A percentile compares a stretch with the other conserved stretches of the same genome.
These are phyloP conservation scores for Sugiyamaella sp. DNA, from an alignment of 1,139 yeast species.

Conservation along the genomic window DNA sequence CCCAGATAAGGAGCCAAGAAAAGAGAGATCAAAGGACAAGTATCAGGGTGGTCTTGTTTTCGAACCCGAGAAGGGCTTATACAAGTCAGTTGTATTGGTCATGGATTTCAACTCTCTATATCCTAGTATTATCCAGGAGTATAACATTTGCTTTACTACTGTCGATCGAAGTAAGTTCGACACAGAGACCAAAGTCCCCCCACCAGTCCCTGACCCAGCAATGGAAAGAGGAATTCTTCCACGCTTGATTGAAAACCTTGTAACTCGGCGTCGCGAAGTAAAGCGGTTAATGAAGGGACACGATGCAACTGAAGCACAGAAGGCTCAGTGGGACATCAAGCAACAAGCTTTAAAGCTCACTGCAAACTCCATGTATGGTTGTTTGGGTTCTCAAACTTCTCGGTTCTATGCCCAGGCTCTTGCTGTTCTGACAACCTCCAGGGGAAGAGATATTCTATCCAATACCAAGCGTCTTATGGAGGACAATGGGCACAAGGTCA, in stretches of 20 bases:
- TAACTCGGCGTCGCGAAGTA: slow-evolving; percentile 90
- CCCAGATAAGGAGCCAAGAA: slow-evolving; percentile 64
- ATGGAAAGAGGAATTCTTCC: slow-evolving; percentile 83
- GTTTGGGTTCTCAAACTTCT: slow-evolving; percentile 90
- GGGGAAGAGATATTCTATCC: slow-evolving; percentile 94
- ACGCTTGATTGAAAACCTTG: slow-evolving; percentile 76
- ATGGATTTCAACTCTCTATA: slow-evolving; percentile 98
- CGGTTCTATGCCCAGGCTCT: slow-evolving; percentile 95
- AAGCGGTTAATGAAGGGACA: slow-evolving; percentile 83
- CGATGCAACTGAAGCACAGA: slow-evolving; percentile 64
- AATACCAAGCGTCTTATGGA: slow-evolving; percentile 94
- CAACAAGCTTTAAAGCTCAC: slow-evolving; percentile 96
- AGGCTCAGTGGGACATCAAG: slow-evolving; percentile 74
- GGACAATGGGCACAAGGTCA: slow-evolving; percentile 76
- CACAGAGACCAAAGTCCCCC: slow-evolving; percentile 65
- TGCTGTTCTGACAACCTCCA: slow-evolving; percentile 93
- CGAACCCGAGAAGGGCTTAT: slow-evolving; percentile 95
- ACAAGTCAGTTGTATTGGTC: slow-evolving; percentile 83
- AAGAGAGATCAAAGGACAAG: slow-evolving; percentile 46
- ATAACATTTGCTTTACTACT: slow-evolving; percentile 95
- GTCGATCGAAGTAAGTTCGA: slow-evolving; percentile 64
- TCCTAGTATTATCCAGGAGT: slow-evolving; percentile 97
- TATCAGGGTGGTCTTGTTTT: slow-evolving; percentile 96
- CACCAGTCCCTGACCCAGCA: slow-evolving; percentile 66
- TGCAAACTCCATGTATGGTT: slow-evolving; percentile 99